Evolutionary conservation across 352 stramenopile genomes (phyloP), one percentile per base, ranked within the genome.

Genomic region (Globisporangium carolinianum): DNA sequence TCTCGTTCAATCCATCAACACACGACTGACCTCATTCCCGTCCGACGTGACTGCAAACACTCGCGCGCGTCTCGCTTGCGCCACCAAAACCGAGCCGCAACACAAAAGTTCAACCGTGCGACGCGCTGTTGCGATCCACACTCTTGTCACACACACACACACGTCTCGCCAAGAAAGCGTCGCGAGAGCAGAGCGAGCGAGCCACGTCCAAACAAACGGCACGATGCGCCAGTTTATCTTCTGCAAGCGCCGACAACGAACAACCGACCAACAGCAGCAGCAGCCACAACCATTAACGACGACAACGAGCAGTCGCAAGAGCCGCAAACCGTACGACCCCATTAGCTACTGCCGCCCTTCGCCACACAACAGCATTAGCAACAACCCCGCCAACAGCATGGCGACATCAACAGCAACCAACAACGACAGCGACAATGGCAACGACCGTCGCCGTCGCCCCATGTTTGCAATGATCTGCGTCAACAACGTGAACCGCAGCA

Each of bases 401-500:
- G 24, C 24, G 24, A 32, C 24, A 32, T 32, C 24, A 32, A 32
- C 24, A 32, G 24, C 24, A 32, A 6, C 24, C 47, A 18, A 2
- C 18, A 24, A 17, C 49, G 48, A 14, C 18, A 58, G 3, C 37
- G 42, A 37, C 32, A 61, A 12, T 37, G 38, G 7, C 42, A 39
- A 18, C 12, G 18, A 53, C 15, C n/a, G 37, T 17, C 8, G 12
- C 14, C 4, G 4, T n/a, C 60, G 17, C n/a, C 60, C 53, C 6
- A 61, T 66, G 58, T 95, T 94, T 59, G 79, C 82, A n/a, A 84
- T 94, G 68, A 75, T 95, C 41, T 95, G 85, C 64, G 77, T 68
- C 38, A 93, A 91, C 71, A 95, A 95, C 63, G 85, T 95, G 41
- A 95, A 95, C 58, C 76, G 84, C 46, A 94, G 83, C 63, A 79